Percentiles rank a stretch among this genome's conserved stretches.
Conservation (phyloP, 2,329 filamentous ascomycete genomes). For the Acrocalymma vagum region DNA sequence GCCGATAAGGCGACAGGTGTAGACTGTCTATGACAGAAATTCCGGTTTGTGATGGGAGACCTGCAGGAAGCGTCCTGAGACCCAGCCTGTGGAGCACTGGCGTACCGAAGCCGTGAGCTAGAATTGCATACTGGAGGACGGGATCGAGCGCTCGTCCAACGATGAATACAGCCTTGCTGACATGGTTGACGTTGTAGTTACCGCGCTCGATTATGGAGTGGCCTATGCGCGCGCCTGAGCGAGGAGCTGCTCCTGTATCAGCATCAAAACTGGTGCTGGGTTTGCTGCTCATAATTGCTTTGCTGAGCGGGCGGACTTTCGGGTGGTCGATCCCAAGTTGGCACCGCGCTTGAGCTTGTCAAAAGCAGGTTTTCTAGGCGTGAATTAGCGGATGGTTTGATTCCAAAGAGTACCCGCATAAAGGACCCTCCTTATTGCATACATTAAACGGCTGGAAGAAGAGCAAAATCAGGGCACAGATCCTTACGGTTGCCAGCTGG, state of each 20-base stretch:
- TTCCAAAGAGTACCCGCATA: too few relatives aligned
- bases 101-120: slow-evolving; percentile 52
- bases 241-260: slow-evolving; percentile 21
- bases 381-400: too few relatives aligned
- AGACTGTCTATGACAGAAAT: slow-evolving; percentile 51
- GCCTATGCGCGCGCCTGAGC: slow-evolving; percentile 38
- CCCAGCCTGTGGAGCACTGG: slow-evolving; percentile 57
- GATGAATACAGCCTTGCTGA: slow-evolving; percentile 53
- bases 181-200: slow-evolving; percentile 48
- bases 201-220: slow-evolving; percentile 52
- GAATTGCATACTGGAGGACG: slow-evolving; percentile 59
- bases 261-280: slow-evolving; percentile 1
- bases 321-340: too few relatives aligned
- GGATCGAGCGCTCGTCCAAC: slow-evolving; percentile 58
- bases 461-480: too few relatives aligned
- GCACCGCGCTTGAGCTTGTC: too few relatives aligned
- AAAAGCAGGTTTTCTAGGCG: too few relatives aligned
- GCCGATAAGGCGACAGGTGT: slow-evolving; percentile 59
- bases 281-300: background rate
- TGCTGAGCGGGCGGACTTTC: too few relatives aligned
- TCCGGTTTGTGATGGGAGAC: slow-evolving; percentile 50
- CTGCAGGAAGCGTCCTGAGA: slow-evolving; percentile 52
- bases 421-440: too few relatives aligned
- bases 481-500: too few relatives aligned
- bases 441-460: too few relatives aligned